These are phyloP conservation scores for Ophiostoma pallidulum DNA, from an alignment of 2,329 filamentous ascomycete genomes.

Conservation along the genomic window DNA sequence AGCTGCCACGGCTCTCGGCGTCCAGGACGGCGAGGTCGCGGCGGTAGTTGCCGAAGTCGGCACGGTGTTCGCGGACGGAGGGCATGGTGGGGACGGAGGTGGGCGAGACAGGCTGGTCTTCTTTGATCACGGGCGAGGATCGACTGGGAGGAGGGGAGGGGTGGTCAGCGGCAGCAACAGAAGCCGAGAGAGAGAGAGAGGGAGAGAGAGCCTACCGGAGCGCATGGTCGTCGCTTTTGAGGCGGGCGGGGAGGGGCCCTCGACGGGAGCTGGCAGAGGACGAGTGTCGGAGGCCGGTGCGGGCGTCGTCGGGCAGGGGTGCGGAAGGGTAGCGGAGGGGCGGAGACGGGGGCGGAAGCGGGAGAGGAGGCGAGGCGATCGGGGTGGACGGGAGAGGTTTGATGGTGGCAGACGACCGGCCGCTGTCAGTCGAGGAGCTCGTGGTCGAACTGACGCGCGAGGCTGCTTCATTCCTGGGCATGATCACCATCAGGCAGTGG, in stretches of 20 bases:
- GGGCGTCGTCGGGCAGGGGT: not conserved
- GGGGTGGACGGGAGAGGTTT: constrained; percentile 33
- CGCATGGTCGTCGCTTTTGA: constrained; percentile 47
- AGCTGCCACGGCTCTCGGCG: not conserved
- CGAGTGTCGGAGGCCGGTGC: constrained; percentile 11
- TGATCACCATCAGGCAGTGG: constrained; percentile 34
- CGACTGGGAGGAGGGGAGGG: not conserved
- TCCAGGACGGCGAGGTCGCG: constrained; percentile 63
- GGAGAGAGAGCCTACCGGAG: constrained; percentile 26
- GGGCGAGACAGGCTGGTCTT: constrained; percentile 40
- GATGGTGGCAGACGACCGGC: constrained; percentile 56
- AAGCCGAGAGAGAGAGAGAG: not conserved
- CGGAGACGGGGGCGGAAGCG: constrained; percentile 11
- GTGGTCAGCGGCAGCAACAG: constrained; percentile 11
- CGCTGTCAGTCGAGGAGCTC: constrained; percentile 57
- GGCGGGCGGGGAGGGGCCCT: constrained; percentile 36
- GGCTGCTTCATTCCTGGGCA: constrained; percentile 57
- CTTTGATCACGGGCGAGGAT: constrained; percentile 19
- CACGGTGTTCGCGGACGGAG: constrained; percentile 47
- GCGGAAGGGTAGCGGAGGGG: constrained; percentile 5
- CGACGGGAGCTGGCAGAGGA: constrained; percentile 20
- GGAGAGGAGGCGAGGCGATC: constrained; percentile 9
- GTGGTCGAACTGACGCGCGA: constrained; percentile 57
- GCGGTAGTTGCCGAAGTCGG: constrained; percentile 59
- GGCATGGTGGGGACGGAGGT: constrained; percentile 36